phyloP scores from a whole-genome alignment of 495 filamentous ascomycete species.

The Podospora conica region DNA sequence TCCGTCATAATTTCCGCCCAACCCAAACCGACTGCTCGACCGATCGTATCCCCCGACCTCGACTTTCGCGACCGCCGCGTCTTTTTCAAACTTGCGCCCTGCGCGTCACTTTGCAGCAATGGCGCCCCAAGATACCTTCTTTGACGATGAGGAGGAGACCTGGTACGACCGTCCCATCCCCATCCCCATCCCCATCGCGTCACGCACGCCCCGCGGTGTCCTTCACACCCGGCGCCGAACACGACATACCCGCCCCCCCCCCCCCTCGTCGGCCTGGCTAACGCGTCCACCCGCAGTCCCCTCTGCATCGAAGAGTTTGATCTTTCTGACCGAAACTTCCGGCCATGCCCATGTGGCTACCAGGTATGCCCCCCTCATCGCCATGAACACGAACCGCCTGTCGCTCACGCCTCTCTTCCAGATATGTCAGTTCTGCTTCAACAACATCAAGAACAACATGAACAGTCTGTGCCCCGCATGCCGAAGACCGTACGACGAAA shows the following conservation, averaged over 20 bases:
- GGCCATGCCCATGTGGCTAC: slow-evolving; percentile 95
- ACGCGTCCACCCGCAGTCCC: slow-evolving; percentile 44
- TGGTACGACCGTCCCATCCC: slow-evolving; percentile 50
- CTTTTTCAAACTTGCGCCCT: neutral
- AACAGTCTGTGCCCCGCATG: slow-evolving; percentile 96
- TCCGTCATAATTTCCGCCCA: slow-evolving; percentile 1
- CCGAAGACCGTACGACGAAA: slow-evolving; percentile 88
- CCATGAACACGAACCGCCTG: slow-evolving; percentile 8
- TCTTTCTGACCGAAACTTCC: slow-evolving; percentile 93
- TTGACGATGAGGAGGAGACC: slow-evolving; percentile 93
- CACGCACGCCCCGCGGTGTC: slow-evolving; percentile 18
- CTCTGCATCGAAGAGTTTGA: slow-evolving; percentile 99
- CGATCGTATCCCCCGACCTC: slow-evolving; percentile 1
- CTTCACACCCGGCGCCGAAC: neutral
- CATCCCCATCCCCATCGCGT: neutral
- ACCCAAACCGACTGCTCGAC: slow-evolving; percentile 3
- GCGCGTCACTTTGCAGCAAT: slow-evolving; percentile 40
- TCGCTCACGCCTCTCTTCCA: slow-evolving; percentile 34
- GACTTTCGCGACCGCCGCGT: slow-evolving; percentile 11
- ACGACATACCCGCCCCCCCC: neutral
- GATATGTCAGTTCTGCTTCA: slow-evolving; percentile 99
- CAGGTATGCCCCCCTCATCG: slow-evolving; percentile 56
- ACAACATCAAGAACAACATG: slow-evolving; percentile 95
- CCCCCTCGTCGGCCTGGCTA: neutral
- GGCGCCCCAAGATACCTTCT: slow-evolving; percentile 88